Percentiles rank a stretch among this genome's conserved stretches.
Evolutionary conservation across 2,329 filamentous ascomycete genomes (phyloP).

Genomic region (Verticillium isaacii): DNA sequence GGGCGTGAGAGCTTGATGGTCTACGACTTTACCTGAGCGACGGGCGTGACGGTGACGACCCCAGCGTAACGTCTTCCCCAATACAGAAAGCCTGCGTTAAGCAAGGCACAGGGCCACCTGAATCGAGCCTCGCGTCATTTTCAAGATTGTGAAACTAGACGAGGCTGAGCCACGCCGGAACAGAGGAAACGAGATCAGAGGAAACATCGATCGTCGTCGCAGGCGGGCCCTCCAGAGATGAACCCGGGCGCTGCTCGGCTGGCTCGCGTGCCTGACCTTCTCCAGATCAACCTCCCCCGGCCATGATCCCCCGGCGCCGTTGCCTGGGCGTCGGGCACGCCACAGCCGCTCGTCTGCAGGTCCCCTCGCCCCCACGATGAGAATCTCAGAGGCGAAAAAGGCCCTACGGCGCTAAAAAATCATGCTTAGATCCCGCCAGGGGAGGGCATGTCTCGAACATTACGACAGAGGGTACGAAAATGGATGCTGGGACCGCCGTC

Average conservation of each 20-base stretch:
- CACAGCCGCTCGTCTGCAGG: background rate
- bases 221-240: no score
- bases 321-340: background rate
- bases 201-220: background rate
- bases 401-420: background rate
- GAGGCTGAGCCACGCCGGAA: background rate
- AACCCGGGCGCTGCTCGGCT: no score
- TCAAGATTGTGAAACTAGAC: background rate
- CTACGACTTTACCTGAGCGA: slow-evolving; percentile 73
- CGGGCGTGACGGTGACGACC: background rate
- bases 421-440: background rate
- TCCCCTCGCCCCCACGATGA: background rate
- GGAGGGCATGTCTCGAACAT: background rate
- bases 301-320: background rate
- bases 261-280: no score
- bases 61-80: no score
- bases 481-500: background rate
- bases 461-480: background rate
- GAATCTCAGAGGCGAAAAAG: background rate
- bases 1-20: slow-evolving; percentile 72
- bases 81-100: no score
- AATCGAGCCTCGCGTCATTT: no score
- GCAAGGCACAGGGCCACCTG: no score
- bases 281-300: no score
- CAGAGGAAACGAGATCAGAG: background rate